Conservation (phyloP, 495 filamentous ascomycete species). For the Bacidia rubella region DNA sequence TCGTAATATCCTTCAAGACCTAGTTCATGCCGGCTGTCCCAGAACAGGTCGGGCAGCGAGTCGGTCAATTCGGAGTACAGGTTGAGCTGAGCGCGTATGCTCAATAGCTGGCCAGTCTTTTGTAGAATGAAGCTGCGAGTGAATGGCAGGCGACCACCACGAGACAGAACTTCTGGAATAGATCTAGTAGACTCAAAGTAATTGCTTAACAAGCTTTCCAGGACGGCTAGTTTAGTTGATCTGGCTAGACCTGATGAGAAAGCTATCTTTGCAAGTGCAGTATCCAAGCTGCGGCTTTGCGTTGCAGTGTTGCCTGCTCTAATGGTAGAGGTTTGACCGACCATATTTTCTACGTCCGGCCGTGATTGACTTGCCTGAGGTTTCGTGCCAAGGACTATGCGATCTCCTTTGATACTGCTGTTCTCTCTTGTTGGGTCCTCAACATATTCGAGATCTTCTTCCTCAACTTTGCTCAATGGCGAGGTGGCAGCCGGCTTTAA, state of each 20-base stretch:
- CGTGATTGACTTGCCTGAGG: background rate
- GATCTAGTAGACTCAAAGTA: slow-evolving; percentile 74
- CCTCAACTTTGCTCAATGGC: slow-evolving; percentile 61
- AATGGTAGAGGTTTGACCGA: background rate
- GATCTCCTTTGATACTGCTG: slow-evolving; percentile 73
- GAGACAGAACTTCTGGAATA: slow-evolving; percentile 62
- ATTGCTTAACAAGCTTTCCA: slow-evolving; percentile 66
- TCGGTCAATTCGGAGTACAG: slow-evolving; percentile 96
- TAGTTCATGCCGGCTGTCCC: slow-evolving; percentile 82
- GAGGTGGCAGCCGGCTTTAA: slow-evolving; percentile 61
- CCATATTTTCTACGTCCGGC: background rate
- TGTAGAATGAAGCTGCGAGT: slow-evolving; percentile 68
- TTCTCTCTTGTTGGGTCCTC: slow-evolving; percentile 62
- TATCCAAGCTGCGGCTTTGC: slow-evolving; percentile 43
- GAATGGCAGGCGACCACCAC: slow-evolving; percentile 51
- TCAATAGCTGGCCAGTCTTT: slow-evolving; percentile 88
- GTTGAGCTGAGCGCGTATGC: slow-evolving; percentile 82
- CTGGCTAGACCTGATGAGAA: slow-evolving; percentile 93
- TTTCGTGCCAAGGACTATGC: slow-evolving; percentile 78
- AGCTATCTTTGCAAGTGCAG: slow-evolving; percentile 81
- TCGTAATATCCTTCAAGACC: slow-evolving; percentile 87
- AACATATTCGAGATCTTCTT: slow-evolving; percentile 79
- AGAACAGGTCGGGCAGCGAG: slow-evolving; percentile 89
- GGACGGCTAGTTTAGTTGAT: slow-evolving; percentile 88
- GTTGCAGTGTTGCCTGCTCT: background rate